These are phyloP conservation scores for Adansonia gregorii DNA, from an alignment of 441 rosid species.

Conservation along the genomic window DNA sequence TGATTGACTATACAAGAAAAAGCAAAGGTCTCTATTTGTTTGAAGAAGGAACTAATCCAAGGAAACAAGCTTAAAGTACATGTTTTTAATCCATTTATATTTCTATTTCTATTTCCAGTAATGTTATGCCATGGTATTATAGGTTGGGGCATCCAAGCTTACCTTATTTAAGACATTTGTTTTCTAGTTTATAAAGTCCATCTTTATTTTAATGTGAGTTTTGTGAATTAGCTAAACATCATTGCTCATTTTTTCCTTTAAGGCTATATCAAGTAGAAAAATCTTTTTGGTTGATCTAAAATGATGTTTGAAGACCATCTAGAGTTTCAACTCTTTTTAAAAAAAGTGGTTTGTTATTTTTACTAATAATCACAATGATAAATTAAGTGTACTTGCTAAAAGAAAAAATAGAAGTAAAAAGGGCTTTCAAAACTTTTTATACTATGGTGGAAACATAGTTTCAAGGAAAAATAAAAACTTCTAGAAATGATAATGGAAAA, in stretches of 20 bases:
- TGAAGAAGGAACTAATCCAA: too few relatives aligned
- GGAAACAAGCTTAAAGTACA: too few relatives aligned
- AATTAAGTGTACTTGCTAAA: not conserved
- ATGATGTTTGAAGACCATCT: not conserved
- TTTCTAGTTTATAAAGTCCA: not conserved
- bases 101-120: not conserved
- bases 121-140: not conserved
- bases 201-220: not conserved
- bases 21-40: not conserved
- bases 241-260: not conserved
- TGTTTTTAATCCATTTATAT: too few relatives aligned
- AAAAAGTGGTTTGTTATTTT: not conserved
- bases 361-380: not conserved
- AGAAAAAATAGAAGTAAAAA: not conserved
- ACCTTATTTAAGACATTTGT: not conserved
- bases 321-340: not conserved
- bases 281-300: not conserved
- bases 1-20: not conserved
- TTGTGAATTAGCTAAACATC: not conserved
- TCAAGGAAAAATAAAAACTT: not conserved
- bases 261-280: not conserved
- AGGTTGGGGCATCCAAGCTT: slow-evolving; percentile 10
- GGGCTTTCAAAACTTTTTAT: not conserved
- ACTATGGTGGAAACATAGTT: not conserved
- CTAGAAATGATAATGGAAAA: not conserved